Percentiles rank a stretch among this genome's conserved stretches.
Conservation (phyloP, 1,284 basidiomycete species). For the Sanghuangporus baumii region DNA sequence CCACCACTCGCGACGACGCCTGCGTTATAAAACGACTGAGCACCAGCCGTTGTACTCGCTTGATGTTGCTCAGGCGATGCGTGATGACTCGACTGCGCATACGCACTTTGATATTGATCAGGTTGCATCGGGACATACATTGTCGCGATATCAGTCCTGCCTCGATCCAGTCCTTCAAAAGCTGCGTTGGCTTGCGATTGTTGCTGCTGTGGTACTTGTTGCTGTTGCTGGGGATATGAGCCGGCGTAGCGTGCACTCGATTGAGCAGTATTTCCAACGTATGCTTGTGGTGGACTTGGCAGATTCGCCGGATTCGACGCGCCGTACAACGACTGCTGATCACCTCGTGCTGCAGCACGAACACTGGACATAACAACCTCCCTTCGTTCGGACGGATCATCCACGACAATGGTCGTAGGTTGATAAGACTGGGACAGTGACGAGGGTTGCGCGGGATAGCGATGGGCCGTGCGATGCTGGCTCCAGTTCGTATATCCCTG, state of each 20-base stretch:
- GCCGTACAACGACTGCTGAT: conserved; percentile 40
- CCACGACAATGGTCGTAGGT: conserved; percentile 42
- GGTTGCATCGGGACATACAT: conserved; percentile 76
- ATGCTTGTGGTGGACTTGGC: conserved; percentile 68
- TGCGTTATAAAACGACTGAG: conserved; percentile 64
- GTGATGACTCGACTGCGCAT: conserved; percentile 33
- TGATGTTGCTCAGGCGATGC: conserved; percentile 30
- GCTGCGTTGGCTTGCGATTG: conserved; percentile 32
- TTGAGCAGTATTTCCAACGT: conserved; percentile 45
- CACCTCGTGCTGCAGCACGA: conserved; percentile 56
- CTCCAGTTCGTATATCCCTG: conserved; percentile 54
- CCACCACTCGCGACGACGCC: conserved; percentile 51
- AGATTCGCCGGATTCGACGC: conserved; percentile 43
- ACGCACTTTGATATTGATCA: conserved; percentile 57
- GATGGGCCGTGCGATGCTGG: conserved; percentile 26
- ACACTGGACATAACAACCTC: conserved; percentile 72
- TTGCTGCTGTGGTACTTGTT: conserved; percentile 20
- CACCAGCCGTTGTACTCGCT: conserved; percentile 38
- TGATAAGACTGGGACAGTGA: conserved; percentile 68
- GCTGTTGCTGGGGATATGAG: conserved; percentile 37
- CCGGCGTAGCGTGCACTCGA: conserved; percentile 53
- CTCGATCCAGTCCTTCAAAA: conserved; percentile 55
- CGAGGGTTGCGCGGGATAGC: conserved; percentile 61
- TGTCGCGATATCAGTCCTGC: conserved; percentile 54
- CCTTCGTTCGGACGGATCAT: conserved; percentile 60